Base-by-base conservation (phyloP, 1,284 basidiomycete genomes). In the Naganishia sp. region DNA sequence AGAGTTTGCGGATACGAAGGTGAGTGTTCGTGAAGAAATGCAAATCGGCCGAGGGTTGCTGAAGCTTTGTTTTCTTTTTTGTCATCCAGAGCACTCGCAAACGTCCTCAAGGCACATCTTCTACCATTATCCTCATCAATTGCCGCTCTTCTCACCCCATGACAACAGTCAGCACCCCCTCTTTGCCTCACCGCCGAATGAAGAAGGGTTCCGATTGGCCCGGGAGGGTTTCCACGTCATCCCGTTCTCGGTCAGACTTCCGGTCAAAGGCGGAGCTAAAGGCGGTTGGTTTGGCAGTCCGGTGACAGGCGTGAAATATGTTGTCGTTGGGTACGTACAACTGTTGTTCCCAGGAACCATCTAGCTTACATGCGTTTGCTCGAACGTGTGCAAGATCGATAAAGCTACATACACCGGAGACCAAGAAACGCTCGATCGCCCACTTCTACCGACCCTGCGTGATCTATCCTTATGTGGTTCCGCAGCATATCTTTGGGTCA, bases 371-470 rank as follows among this genome's bases (percentile, higher is more conserved):
- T 18, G 28, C 35, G 32, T 39, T 39, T 39, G 10, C 35, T 13
- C 35, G 13, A 39, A 39, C 13, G 7, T 9, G 13, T 39, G 2
- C 3, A 65, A 76, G 89, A 2, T 92, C 90, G 2, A 82, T 94
- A 76, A 90, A 90, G 79, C 85, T 96, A 60, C 90, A 90, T 76
- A 87, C 91, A 65, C 76, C 85, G 2, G 79, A 82, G 46, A 84
- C 85, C 31, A 81, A 80, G 50, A 83, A 84, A 73, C 83, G 87
- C 9, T 92, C 90, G 6, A 89, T 96, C 54, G 90, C 93, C 0
- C 94, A 97, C 77, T 95, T 96, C 76, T 96, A 95, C 78, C 87
- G 94, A 2, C 83, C 88, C 45, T 88, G 92, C 73, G 86, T 89
- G 62, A 81, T 96, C 35, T 92, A 88, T 84, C 93, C 94, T 0